Evolutionary conservation across 345 rosid genomes (phyloP).

Genomic region (Stellera chamaejasme): DNA sequence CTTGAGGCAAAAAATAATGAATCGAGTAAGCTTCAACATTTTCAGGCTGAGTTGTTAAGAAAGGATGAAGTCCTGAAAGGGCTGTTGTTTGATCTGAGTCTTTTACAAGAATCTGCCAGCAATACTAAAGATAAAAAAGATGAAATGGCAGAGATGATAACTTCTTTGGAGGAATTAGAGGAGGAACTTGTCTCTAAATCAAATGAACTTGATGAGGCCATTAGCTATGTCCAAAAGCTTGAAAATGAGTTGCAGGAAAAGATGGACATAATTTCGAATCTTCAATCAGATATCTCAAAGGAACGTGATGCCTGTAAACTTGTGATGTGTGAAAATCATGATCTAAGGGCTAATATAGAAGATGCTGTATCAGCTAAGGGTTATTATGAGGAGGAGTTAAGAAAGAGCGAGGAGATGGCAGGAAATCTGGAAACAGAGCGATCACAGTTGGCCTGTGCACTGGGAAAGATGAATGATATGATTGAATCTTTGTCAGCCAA

Average conservation of each 20-base stretch:
- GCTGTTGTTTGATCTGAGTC: constrained; percentile 72
- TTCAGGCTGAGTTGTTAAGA: constrained; percentile 56
- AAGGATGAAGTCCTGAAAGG: constrained; percentile 81
- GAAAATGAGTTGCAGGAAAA: constrained; percentile 63
- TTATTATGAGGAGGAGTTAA: constrained; percentile 46
- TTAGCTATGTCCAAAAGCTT: constrained; percentile 41
- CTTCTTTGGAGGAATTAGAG: constrained; percentile 58
- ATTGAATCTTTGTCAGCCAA: constrained; percentile 42
- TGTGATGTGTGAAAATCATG: constrained; percentile 37
- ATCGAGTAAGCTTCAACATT: constrained; percentile 36
- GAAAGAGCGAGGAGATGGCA: constrained; percentile 33
- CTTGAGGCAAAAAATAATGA: constrained; percentile 40
- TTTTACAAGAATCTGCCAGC: constrained; percentile 90
- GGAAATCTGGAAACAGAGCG: constrained; percentile 75
- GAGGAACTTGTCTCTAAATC: constrained; percentile 53
- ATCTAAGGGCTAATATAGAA: constrained; percentile 43
- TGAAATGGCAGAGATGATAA: constrained; percentile 58
- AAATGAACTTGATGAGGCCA: constrained; percentile 46
- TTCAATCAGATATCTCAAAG: constrained; percentile 36
- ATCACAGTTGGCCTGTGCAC: constrained; percentile 41
- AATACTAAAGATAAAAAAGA: constrained; percentile 69
- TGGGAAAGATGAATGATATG: constrained; percentile 50
- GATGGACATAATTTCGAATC: constrained; percentile 32
- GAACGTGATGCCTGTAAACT: constrained; percentile 25
- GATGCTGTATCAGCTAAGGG: constrained; percentile 37